Evolutionary conservation across 768 basidiomycete genomes (phyloP).

Genomic region (Leccinellum rugosiceps): DNA sequence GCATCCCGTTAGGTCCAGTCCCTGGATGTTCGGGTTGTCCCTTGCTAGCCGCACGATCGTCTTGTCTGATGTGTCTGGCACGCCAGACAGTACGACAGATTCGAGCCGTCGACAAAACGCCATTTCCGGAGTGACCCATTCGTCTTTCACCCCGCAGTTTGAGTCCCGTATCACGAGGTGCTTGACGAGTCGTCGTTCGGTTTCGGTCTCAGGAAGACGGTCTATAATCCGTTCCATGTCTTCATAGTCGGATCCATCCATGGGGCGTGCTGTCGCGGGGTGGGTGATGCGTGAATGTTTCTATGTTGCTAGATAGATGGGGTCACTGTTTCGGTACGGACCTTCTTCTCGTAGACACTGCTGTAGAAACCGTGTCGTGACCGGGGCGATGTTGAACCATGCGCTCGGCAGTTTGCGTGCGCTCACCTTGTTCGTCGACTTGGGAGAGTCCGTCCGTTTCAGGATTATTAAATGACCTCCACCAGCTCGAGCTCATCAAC

Average conservation of each 20-base stretch:
- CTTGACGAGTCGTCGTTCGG: constrained; percentile 57
- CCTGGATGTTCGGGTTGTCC: constrained; percentile 63
- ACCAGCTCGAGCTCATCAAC: constrained; percentile 55
- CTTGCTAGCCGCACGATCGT: constrained; percentile 62
- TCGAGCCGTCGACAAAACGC: constrained; percentile 61
- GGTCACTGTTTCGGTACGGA: neutral
- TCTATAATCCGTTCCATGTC: constrained; percentile 60
- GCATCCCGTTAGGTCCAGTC: constrained; percentile 77
- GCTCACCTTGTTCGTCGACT: neutral
- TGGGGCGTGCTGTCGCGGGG: constrained; percentile 8
- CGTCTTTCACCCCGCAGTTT: constrained; percentile 47
- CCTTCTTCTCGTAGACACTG: neutral
- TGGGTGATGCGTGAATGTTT: neutral
- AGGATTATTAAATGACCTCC: constrained; percentile 17
- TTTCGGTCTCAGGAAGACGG: constrained; percentile 55
- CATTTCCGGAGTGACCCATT: constrained; percentile 56
- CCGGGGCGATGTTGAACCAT: neutral
- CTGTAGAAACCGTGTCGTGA: neutral
- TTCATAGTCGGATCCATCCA: constrained; percentile 33
- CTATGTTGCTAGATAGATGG: neutral
- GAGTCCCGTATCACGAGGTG: constrained; percentile 54
- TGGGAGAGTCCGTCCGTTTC: neutral
- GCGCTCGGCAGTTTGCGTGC: constrained; percentile 24
- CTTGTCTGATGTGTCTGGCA: constrained; percentile 63
- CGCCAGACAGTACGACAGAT: constrained; percentile 65